Percentiles rank a stretch among this genome's conserved stretches.
Conservation (phyloP, 805 yeast species). For the Soucietia sequanensis region DNA sequence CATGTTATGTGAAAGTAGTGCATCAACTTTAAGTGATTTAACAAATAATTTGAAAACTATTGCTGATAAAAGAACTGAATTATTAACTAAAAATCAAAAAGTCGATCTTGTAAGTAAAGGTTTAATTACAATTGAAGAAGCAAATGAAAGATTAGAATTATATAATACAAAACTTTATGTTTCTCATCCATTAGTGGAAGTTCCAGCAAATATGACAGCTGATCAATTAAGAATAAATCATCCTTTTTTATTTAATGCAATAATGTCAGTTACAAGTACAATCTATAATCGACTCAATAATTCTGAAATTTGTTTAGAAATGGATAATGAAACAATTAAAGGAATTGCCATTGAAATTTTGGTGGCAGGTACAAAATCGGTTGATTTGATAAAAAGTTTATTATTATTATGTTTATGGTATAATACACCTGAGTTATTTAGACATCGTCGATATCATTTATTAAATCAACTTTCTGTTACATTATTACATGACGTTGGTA, state of each 20-base stretch:
- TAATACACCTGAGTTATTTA: slow-evolving; percentile 78
- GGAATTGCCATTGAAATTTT: slow-evolving; percentile 58
- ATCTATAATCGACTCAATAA: slow-evolving; percentile 32
- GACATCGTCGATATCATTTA: slow-evolving; percentile 73
- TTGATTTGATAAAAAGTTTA: slow-evolving; percentile 64
- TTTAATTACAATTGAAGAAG: slow-evolving; percentile 57
- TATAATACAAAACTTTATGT: slow-evolving; percentile 50
- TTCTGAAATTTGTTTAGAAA: slow-evolving; percentile 34
- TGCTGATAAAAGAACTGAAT: slow-evolving; percentile 41
- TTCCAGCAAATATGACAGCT: slow-evolving; percentile 44
- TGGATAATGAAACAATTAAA: slow-evolving; percentile 54
- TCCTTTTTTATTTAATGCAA: slow-evolving; percentile 63
- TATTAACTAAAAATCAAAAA: slow-evolving; percentile 21
- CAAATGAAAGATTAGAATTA: slow-evolving; percentile 48
- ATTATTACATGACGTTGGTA: slow-evolving; percentile 74
- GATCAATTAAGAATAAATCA: slow-evolving; percentile 47
- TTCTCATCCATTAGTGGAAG: slow-evolving; percentile 55
- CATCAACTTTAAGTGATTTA: slow-evolving; percentile 36
- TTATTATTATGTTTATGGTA: slow-evolving; percentile 73
- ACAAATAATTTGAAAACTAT: slow-evolving; percentile 46
- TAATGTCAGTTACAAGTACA: slow-evolving; percentile 61
- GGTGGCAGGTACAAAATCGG: slow-evolving; percentile 66
- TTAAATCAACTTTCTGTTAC: slow-evolving; percentile 63
- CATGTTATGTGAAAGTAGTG: slow-evolving; percentile 31
- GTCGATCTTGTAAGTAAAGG: slow-evolving; percentile 59